Base-by-base conservation (phyloP, 805 yeast species). In the Phaffomyces opuntiae region DNA sequence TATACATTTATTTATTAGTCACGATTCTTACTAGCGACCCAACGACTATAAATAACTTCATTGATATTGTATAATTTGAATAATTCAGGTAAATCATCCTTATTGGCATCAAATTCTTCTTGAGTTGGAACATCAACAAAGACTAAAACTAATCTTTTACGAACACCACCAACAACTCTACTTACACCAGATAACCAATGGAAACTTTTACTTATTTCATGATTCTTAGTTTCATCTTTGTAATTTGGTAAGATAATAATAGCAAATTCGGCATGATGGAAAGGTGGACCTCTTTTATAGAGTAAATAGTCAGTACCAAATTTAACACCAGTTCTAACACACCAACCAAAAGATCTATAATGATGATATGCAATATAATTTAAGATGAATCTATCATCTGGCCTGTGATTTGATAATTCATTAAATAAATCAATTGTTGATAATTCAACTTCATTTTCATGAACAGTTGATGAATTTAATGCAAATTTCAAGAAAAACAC, bases 261-360 rank as follows among this genome's bases (percentile, higher is more conserved):
- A 7, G 91, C 87, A 62, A 78, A 87, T 60, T 89, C 96, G 0
- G 99, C 97, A 61, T 93, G 99, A 42, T 83, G 80, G 61, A 90
- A 88, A 2, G 97, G 97, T 9, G 98, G 99, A 0, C 99, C 99
- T 47, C 91, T 71, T 44, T 83, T 79, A 62, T 93, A 93, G 6
- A 93, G 69, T 9, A 93, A 66, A 63, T 70, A 83, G 56, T 90
- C 95, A n/a, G 86, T 76, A 2, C 96, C 96, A 63, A 93, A 93
- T 63, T 93, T 93, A 46, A 89, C 77, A 0, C 98, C 99, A 0
- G 90, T 78, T 48, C 95, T 73, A 3, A 83, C 93, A 68, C 97
- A 91, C 97, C 98, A 93, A 0, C 97, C 97, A 25, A 78, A 72
- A 0, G 96, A 81, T 43, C 95, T 73, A 64, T 80, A 90, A 61